Base-by-base conservation (phyloP, 164 flowering plant species). In the Macadamia integrifolia region DNA sequence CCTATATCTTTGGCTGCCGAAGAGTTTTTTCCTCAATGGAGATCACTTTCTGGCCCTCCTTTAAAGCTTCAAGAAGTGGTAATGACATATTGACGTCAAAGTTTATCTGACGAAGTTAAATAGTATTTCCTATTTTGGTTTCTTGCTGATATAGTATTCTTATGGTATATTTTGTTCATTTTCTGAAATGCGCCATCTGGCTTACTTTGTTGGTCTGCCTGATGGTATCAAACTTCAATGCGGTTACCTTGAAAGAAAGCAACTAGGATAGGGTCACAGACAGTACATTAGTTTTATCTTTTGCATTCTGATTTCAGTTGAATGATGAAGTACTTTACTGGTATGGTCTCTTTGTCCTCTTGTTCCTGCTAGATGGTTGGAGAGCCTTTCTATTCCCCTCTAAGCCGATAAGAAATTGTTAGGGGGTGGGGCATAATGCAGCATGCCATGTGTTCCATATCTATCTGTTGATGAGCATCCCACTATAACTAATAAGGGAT, bases 21-120 rank as follows among this genome's bases (percentile, higher is more conserved):
- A 75, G 99, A 95, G 76, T 95, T 95, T 75, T 95, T 95, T 57
- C 92, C 91, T 42, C 99, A 95, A 60, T 95, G 99, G 99, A 90
- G 94, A 84, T 90, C 96, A 65, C 92, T 95, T 64, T 84, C 98
- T 61, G 99, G 96, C 23, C 97, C 97, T 17, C 98, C 99, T 30
- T 78, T 92, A 83, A 94, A 92, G 83, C 92, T 94, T 65, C 99
- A 92, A 81, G 99, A 95, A 95, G 99, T 95, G 84, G 99, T 92
- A 79, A 58, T 74, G 60, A 23, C 15, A 17, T 17, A n/a, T 12
- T 70, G 44, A 55, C 30, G 30, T 43, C 32, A 14, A 23, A 48
- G 56, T 57, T 74, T 23, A 42, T 40, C 58, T 7, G 17, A 49
- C 11, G 1, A 53, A 53, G 17, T 53, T 53, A 8, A 49, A 53